Evolutionary conservation across 2,329 filamentous ascomycete species (phyloP).

Genomic region (Aspergillus aculeatus): DNA sequence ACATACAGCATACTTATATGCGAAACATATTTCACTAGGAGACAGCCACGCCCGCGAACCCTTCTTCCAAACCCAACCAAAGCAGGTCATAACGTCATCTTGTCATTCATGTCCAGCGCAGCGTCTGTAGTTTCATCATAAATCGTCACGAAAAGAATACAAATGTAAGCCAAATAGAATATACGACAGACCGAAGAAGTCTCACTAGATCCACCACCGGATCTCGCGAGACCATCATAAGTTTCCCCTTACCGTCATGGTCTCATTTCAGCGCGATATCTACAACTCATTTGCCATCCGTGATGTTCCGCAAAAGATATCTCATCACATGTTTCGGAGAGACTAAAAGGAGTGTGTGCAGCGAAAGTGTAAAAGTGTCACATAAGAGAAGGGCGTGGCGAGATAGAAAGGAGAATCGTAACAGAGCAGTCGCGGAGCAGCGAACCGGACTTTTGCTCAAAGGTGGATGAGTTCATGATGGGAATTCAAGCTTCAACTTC

Average conservation of each 20-base stretch:
- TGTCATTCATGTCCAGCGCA: not conserved
- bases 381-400: not conserved
- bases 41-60: not conserved
- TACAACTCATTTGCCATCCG: not conserved
- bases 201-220: not conserved
- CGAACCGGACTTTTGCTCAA: not conserved
- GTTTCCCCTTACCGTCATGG: not conserved
- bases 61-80: not conserved
- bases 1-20: not conserved
- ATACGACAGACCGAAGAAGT: not conserved
- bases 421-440: not conserved
- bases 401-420: not conserved
- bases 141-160: not conserved
- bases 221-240: not conserved
- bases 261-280: not conserved
- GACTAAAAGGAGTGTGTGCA: not conserved
- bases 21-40: not conserved
- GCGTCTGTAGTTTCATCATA: not conserved
- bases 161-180: not conserved
- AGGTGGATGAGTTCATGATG: not conserved
- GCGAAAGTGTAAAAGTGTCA: not conserved
- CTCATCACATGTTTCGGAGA: not conserved
- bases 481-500: constrained; percentile 35
- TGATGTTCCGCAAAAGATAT: not conserved
- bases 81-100: not conserved